Conservation (phyloP, 805 yeast species). For the Candida parachauliodes region DNA sequence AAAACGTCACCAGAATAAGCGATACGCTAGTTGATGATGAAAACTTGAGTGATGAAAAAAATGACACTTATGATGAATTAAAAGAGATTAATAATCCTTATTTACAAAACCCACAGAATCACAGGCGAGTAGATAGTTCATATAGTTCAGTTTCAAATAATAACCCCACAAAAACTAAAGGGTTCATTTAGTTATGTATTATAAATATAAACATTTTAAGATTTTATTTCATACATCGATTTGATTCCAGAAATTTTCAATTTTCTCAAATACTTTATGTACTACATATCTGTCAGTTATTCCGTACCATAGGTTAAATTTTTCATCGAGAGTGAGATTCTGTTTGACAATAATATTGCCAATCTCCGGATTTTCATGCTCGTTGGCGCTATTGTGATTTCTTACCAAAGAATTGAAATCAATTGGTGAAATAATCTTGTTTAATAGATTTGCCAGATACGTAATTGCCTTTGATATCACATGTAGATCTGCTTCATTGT, state of each 20-base stretch:
- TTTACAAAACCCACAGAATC: constrained; percentile 8
- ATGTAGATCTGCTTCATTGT: constrained; percentile 32
- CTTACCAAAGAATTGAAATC: constrained; percentile 14
- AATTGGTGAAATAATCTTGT: constrained; percentile 19
- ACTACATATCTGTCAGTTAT: constrained; percentile 2
- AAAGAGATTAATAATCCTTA: background rate
- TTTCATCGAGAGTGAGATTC: constrained; percentile 16
- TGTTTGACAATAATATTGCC: constrained; percentile 6
- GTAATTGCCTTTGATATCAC: constrained; percentile 26
- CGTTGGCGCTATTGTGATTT: constrained; percentile 9
- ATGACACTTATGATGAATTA: constrained; percentile 7
- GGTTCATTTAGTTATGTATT: constrained; percentile 16
- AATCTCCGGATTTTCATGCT: constrained; percentile 10
- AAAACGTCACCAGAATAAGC: constrained; percentile 20
- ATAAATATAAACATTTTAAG: constrained; percentile 1
- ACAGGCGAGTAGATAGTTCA: constrained; percentile 23
- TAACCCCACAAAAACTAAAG: constrained; percentile 24
- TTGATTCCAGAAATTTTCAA: constrained; percentile 12
- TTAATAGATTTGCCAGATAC: constrained; percentile 18
- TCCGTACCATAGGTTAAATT: constrained; percentile 11
- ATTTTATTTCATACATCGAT: constrained; percentile 1
- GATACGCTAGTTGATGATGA: constrained; percentile 18
- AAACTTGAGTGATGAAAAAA: constrained; percentile 7
- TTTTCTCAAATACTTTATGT: background rate
- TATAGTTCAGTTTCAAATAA: constrained; percentile 16